Evolutionary conservation across 495 filamentous ascomycete species (phyloP).

Genomic region (Penicillium soppii): DNA sequence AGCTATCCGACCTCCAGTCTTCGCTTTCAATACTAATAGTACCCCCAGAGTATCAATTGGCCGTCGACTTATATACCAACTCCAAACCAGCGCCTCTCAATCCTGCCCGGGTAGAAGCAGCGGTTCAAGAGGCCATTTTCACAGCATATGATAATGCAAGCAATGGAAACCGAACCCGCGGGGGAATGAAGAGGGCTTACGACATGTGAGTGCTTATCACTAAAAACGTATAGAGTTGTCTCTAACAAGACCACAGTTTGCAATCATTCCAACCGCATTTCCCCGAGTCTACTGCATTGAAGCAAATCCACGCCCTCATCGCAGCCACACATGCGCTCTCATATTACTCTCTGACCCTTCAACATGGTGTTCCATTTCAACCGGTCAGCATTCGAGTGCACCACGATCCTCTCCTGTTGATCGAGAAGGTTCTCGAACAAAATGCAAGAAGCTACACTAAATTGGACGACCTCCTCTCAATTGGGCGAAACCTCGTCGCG

Average conservation of each 20-base stretch:
- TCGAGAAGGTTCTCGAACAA: conserved; percentile 84
- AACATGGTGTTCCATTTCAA: conserved; percentile 88
- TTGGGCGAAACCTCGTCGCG: conserved; percentile 73
- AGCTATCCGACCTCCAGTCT: conserved; percentile 9
- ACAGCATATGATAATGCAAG: conserved; percentile 84
- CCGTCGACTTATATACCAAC: conserved; percentile 64
- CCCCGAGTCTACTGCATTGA: conserved; percentile 51
- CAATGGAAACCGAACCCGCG: conserved; percentile 80
- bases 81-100: conserved; percentile 49
- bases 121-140: conserved; percentile 67
- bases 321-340: conserved; percentile 83
- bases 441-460: conserved; percentile 84
- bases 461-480: conserved; percentile 77
- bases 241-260: conserved; percentile 48
- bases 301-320: conserved; percentile 67
- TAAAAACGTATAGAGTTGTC: not conserved
- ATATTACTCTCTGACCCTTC: conserved; percentile 82
- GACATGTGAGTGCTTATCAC: conserved; percentile 64
- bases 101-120: conserved; percentile 55
- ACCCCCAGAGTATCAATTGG: conserved; percentile 62
- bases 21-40: conserved; percentile 11
- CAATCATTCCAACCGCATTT: conserved; percentile 68
- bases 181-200: conserved; percentile 78
- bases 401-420: conserved; percentile 76
- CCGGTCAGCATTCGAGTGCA: conserved; percentile 88